Conservation (phyloP, 116 monocot genomes). For the Iris pallida region DNA sequence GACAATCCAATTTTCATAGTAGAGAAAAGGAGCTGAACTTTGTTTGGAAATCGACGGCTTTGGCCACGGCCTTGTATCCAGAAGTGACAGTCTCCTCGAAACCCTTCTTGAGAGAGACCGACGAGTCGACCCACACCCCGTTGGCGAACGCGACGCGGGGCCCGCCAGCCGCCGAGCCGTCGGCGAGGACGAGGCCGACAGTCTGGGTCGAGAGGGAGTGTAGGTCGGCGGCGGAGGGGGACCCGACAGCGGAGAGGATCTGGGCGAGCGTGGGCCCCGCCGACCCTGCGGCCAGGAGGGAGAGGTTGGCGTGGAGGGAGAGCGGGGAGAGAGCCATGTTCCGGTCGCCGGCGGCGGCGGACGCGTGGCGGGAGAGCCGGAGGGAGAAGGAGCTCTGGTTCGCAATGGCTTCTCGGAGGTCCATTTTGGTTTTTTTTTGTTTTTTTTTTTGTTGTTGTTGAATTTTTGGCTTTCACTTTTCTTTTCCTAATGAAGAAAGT, state of each 20-base stretch:
- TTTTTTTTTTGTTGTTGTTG: too few species aligned
- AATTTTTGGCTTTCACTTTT: too few species aligned
- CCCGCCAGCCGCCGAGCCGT: slow-evolving; percentile 56
- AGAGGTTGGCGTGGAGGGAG: slow-evolving; percentile 55
- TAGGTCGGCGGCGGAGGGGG: slow-evolving; percentile 22
- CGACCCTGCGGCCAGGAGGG: slow-evolving; percentile 62
- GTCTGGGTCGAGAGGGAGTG: slow-evolving; percentile 44
- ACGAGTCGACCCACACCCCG: slow-evolving; percentile 62
- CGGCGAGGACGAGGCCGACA: slow-evolving; percentile 44
- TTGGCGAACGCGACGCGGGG: slow-evolving; percentile 52
- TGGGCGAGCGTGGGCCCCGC: slow-evolving; percentile 35
- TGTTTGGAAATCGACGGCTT: slow-evolving; percentile 53
- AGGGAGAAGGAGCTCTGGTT: slow-evolving; percentile 66
- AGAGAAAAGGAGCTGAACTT: slow-evolving; percentile 28
- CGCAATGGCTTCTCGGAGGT: slow-evolving; percentile 33
- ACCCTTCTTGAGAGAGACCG: slow-evolving; percentile 33
- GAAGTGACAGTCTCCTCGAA: slow-evolving; percentile 37
- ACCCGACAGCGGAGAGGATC: slow-evolving; percentile 27
- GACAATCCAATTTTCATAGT: neutral
- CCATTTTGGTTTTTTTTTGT: too few species aligned
- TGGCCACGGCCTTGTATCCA: slow-evolving; percentile 46
- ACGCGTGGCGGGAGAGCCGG: slow-evolving; percentile 31
- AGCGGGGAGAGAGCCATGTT: slow-evolving; percentile 79
- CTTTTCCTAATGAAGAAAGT: too few species aligned
- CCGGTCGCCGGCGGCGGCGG: slow-evolving; percentile 6